Evolutionary conservation across 2,329 filamentous ascomycete genomes (phyloP).

Genomic region (Colletotrichum aenigma): DNA sequence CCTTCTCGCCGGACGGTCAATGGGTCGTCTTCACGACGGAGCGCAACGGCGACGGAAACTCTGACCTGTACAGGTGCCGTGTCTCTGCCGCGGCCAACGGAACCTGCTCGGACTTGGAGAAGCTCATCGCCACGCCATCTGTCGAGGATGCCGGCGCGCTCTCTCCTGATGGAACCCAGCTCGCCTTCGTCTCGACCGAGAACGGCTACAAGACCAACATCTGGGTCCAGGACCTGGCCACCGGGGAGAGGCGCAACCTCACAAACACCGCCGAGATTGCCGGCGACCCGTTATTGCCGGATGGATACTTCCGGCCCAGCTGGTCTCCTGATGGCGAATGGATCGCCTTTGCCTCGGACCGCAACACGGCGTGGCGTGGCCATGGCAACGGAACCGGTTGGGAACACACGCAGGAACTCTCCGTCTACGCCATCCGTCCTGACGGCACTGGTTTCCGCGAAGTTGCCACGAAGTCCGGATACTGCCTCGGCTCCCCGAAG

Average conservation of each 20-base stretch:
- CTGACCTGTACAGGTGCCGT: constrained; percentile 5
- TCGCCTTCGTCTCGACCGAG: constrained; percentile 8
- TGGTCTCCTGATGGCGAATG: constrained; percentile 11
- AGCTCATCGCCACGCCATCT: constrained; percentile 1
- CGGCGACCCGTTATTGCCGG: not conserved
- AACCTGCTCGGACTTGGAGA: not conserved
- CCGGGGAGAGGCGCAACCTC: constrained; percentile 2
- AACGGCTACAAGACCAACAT: constrained; percentile 6
- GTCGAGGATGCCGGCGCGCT: constrained; percentile 7
- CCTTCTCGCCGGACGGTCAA: not conserved
- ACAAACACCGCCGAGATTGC: constrained; percentile 1
- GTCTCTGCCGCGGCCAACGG: not conserved
- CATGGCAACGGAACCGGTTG: constrained; percentile 8
- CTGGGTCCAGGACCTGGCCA: constrained; percentile 1
- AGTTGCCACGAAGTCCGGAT: not conserved
- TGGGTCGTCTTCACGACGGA: constrained; percentile 7
- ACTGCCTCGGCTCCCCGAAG: constrained; percentile 7
- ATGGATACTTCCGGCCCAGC: constrained; percentile 3
- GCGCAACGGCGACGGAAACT: constrained; percentile 9
- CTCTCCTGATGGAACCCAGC: not conserved
- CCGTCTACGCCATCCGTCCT: constrained; percentile 2
- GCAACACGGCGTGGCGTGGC: constrained; percentile 2
- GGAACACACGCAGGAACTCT: constrained; percentile 9
- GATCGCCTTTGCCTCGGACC: constrained; percentile 7
- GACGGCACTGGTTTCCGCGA: not conserved